These are phyloP conservation scores for Taphrina betulina DNA, from an alignment of 1,139 yeast species.

Conservation along the genomic window DNA sequence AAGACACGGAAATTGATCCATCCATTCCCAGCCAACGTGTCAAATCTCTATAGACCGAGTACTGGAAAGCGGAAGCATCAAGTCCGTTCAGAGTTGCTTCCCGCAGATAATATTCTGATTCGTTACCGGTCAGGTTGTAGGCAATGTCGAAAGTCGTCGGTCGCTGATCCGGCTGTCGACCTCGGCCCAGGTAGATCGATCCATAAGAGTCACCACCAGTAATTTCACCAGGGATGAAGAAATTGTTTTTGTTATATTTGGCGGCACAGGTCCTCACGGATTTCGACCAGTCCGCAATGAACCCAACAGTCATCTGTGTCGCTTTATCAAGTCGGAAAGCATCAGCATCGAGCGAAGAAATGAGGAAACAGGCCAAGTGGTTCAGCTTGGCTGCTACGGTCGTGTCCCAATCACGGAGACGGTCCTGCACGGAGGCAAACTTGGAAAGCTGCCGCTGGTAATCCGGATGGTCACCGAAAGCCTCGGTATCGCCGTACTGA, in stretches of 20 bases:
- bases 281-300: conserved; percentile 33
- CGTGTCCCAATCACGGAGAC: conserved; percentile 36
- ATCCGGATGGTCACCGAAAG: conserved; percentile 34
- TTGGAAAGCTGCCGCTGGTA: conserved; percentile 36
- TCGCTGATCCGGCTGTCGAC: conserved; percentile 35
- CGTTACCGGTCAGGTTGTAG: conserved; percentile 26
- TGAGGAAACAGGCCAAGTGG: conserved; percentile 33
- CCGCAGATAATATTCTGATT: conserved; percentile 29
- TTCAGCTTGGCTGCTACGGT: conserved; percentile 29
- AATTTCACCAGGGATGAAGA: conserved; percentile 36
- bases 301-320: conserved; percentile 35
- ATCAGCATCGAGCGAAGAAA: conserved; percentile 34
- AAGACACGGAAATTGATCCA: conserved; percentile 24
- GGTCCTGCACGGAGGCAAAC: conserved; percentile 36
- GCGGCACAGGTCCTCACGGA: conserved; percentile 33
- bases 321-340: conserved; percentile 36
- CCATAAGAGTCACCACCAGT: conserved; percentile 35
- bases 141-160: conserved; percentile 12
- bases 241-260: conserved; percentile 30
- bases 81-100: conserved; percentile 12
- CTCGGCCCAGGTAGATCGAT: conserved; percentile 34
- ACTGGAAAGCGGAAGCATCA: conserved; percentile 35
- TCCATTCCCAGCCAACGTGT: conserved; percentile 33
- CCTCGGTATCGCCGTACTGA: conserved; percentile 36
- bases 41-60: conserved; percentile 32